A percentile compares a stretch with the other conserved stretches of the same genome.
Conservation (phyloP, 345 rosid species). For the Arabidopsis thaliana region DNA sequence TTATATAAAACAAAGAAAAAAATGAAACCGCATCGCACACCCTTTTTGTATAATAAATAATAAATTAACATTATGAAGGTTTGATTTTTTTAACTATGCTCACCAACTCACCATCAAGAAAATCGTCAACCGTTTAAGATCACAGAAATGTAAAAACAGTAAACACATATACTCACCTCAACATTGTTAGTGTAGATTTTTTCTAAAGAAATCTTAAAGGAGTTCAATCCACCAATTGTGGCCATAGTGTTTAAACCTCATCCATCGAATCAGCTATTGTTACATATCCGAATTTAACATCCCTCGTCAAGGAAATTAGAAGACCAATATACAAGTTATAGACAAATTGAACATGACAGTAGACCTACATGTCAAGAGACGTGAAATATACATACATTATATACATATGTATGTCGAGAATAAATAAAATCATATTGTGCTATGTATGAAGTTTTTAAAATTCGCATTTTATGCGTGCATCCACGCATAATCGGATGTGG, state of each 20-base stretch:
- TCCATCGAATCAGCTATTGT: slow-evolving; percentile 12
- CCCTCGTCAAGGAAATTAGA: background rate
- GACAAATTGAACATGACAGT: slow-evolving; percentile 18
- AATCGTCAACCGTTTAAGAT: too few species aligned
- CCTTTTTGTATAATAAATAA: too few species aligned
- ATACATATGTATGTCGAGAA: background rate
- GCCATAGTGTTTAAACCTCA: background rate
- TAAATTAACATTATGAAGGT: too few species aligned
- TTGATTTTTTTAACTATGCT: too few species aligned
- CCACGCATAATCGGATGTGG: slow-evolving; percentile 34
- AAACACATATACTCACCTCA: too few species aligned
- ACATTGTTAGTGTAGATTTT: too few species aligned
- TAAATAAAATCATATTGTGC: background rate
- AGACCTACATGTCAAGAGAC: background rate
- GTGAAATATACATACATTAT: background rate
- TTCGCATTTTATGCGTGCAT: slow-evolving; percentile 14
- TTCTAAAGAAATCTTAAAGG: background rate
- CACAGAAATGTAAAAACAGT: too few species aligned
- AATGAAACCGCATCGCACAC: too few species aligned
- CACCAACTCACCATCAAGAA: too few species aligned
- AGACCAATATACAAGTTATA: background rate
- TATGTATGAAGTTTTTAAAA: background rate
- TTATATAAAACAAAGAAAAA: too few species aligned
- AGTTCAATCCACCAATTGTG: background rate
- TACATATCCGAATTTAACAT: slow-evolving; percentile 12